Evolutionary conservation across 495 filamentous ascomycete species (phyloP).

Genomic region (Eremomyces bilateralis): DNA sequence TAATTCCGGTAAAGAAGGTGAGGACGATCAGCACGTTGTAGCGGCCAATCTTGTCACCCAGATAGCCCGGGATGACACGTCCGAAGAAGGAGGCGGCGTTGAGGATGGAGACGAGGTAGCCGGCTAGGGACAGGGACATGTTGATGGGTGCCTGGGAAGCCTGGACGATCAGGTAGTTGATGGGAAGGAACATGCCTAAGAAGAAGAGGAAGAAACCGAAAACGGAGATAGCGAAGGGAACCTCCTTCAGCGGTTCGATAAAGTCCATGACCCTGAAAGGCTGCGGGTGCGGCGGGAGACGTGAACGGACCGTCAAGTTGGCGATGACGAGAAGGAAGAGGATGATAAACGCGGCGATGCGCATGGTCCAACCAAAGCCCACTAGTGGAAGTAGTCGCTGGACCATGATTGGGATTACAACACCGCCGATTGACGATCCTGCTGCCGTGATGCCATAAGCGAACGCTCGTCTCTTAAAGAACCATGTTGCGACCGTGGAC

Average conservation of each 20-base stretch:
- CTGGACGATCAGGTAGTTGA: constrained; percentile 42
- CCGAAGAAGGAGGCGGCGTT: constrained; percentile 46
- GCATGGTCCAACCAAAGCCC: constrained; percentile 54
- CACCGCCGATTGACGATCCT: constrained; percentile 38
- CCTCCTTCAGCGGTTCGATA: constrained; percentile 33
- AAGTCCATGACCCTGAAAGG: constrained; percentile 31
- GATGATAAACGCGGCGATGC: constrained; percentile 43
- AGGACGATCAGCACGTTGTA: constrained; percentile 51
- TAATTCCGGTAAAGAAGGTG: constrained; percentile 31
- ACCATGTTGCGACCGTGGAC: constrained; percentile 23
- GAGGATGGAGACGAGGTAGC: constrained; percentile 45
- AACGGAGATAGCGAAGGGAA: constrained; percentile 28
- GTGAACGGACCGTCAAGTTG: constrained; percentile 40
- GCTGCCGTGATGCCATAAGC: constrained; percentile 25
- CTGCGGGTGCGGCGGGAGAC: constrained; percentile 33
- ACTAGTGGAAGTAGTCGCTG: constrained; percentile 34
- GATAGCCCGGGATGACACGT: constrained; percentile 41
- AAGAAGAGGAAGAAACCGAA: constrained; percentile 37
- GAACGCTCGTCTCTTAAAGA: constrained; percentile 21
- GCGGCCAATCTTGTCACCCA: constrained; percentile 47
- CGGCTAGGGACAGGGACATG: constrained; percentile 32
- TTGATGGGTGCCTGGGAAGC: constrained; percentile 32
- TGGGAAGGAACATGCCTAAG: constrained; percentile 27
- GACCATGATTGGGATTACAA: constrained; percentile 50
- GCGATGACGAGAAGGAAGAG: constrained; percentile 36